Conservation (phyloP, 352 stramenopile genomes). For the Pythium aristosporum region DNA sequence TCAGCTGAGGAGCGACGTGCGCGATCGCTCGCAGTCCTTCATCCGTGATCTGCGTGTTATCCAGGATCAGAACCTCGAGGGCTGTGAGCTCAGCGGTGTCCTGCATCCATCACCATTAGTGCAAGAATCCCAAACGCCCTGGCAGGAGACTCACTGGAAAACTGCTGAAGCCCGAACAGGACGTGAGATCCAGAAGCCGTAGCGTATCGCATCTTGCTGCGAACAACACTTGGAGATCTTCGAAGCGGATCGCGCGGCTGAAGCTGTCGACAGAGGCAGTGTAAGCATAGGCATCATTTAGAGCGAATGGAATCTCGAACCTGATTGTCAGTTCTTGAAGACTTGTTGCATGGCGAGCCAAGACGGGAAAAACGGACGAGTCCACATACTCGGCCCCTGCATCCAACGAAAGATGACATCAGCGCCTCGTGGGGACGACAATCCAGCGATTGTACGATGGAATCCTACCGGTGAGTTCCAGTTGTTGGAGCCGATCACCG, state of each 20-base stretch:
- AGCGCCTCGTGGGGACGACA: not conserved
- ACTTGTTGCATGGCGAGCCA: slow-evolving; percentile 31
- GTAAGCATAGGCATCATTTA: not conserved
- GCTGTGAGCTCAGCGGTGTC: slow-evolving; percentile 28
- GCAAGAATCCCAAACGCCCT: not conserved
- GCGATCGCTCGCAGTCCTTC: slow-evolving; percentile 40
- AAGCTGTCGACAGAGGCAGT: slow-evolving; percentile 27
- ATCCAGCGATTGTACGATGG: not conserved
- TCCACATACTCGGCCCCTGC: slow-evolving; percentile 42
- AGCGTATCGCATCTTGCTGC: slow-evolving; percentile 33
- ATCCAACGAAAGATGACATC: not conserved
- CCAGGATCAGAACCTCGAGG: slow-evolving; percentile 63
- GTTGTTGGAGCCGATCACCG: slow-evolving; percentile 34
- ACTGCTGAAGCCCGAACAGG: slow-evolving; percentile 36
- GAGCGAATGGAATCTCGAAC: slow-evolving; percentile 19
- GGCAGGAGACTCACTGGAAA: slow-evolving; percentile 13
- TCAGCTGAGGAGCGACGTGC: slow-evolving; percentile 33
- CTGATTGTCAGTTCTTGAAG: slow-evolving; percentile 55
- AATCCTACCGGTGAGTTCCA: slow-evolving; percentile 45
- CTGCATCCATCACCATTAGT: slow-evolving; percentile 5
- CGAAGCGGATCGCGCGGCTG: slow-evolving; percentile 26
- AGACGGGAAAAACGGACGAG: slow-evolving; percentile 40
- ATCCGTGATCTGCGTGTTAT: slow-evolving; percentile 55
- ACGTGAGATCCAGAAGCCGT: slow-evolving; percentile 53
- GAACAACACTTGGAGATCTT: slow-evolving; percentile 38